Conservation (phyloP, 768 basidiomycete genomes). For the Kwoniella dendrophila region DNA sequence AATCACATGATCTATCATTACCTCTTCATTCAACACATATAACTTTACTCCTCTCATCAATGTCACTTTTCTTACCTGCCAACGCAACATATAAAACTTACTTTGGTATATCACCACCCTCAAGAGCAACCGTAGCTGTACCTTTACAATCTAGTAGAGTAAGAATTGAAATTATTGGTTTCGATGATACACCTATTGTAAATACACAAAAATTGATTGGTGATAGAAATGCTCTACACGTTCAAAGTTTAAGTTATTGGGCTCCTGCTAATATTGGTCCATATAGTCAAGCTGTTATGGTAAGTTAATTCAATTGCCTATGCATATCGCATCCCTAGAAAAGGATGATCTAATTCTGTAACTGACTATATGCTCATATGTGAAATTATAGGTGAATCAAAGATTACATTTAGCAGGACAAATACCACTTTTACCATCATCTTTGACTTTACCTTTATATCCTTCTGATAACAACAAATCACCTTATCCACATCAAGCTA, state of each 20-base stretch:
- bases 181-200: slow-evolving; percentile 49
- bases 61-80: slow-evolving; percentile 73
- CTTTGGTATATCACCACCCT: slow-evolving; percentile 89
- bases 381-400: slow-evolving; percentile 64
- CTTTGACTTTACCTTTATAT: slow-evolving; percentile 68
- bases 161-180: slow-evolving; percentile 81
- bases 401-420: slow-evolving; percentile 91
- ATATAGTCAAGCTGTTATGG: slow-evolving; percentile 89
- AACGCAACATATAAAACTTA: slow-evolving; percentile 77
- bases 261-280: slow-evolving; percentile 99
- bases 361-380: neutral
- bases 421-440: slow-evolving; percentile 82
- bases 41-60: slow-evolving; percentile 75
- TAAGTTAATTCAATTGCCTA: slow-evolving; percentile 56
- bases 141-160: slow-evolving; percentile 67
- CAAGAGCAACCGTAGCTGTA: slow-evolving; percentile 89
- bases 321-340: too few species aligned
- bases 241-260: slow-evolving; percentile 97
- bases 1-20: slow-evolving; percentile 60
- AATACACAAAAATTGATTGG: slow-evolving; percentile 5
- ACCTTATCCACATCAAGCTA: slow-evolving; percentile 64
- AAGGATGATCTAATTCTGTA: neutral
- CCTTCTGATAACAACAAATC: slow-evolving; percentile 50
- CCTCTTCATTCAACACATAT: slow-evolving; percentile 69
- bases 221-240: slow-evolving; percentile 75